Evolutionary conservation across 2,329 filamentous ascomycete species (phyloP).

Genomic region (Xylaria sp.): DNA sequence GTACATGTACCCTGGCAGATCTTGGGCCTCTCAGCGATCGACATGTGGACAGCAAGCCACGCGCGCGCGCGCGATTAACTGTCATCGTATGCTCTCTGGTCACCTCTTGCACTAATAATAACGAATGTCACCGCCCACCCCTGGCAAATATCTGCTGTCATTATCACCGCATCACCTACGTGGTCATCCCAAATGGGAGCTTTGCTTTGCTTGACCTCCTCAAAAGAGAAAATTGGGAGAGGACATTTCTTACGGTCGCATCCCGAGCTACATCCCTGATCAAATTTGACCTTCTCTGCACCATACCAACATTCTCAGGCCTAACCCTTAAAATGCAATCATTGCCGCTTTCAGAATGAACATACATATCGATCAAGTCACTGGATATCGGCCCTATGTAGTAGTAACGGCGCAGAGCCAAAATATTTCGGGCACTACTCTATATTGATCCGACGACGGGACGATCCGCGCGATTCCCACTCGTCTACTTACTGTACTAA

Average conservation of each 20-base stretch:
- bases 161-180: slow-evolving; percentile 31
- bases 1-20: slow-evolving; percentile 42
- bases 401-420: not conserved
- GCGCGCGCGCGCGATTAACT: slow-evolving; percentile 40
- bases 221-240: not conserved
- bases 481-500: not conserved
- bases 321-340: not conserved
- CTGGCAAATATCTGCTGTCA: slow-evolving; percentile 9
- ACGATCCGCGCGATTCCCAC: slow-evolving; percentile 11
- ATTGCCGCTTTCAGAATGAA: not conserved
- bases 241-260: not conserved
- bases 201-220: not conserved
- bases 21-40: slow-evolving; percentile 50
- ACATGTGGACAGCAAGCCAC: slow-evolving; percentile 47
- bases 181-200: slow-evolving; percentile 27
- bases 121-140: slow-evolving; percentile 23
- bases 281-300: not conserved
- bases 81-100: slow-evolving; percentile 4
- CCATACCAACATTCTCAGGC: not conserved
- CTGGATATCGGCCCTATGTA: not conserved
- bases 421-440: not conserved
- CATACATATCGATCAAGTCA: slow-evolving; percentile 3
- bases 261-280: not conserved
- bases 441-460: slow-evolving; percentile 12
- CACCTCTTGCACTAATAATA: slow-evolving; percentile 25